These are phyloP conservation scores for Picocystis sp. DNA, from an alignment of 163 green algal species.

Conservation along the genomic window DNA sequence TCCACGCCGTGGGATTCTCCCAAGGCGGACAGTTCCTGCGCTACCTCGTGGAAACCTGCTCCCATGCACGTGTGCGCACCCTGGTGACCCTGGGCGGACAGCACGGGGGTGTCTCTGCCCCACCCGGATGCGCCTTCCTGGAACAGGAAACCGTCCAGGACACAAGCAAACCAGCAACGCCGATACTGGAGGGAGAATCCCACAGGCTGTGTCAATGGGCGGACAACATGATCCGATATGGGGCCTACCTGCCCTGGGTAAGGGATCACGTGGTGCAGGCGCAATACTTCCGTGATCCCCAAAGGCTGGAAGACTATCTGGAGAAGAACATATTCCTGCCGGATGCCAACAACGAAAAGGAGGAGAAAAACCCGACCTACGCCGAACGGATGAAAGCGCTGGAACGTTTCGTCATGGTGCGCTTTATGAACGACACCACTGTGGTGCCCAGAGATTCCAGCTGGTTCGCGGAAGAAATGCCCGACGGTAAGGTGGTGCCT, in stretches of 20 bases:
- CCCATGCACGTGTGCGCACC: constrained; percentile 23
- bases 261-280: constrained; percentile 56
- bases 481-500: constrained; percentile 1
- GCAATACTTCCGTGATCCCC: constrained; percentile 37
- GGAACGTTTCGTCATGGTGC: constrained; percentile 53
- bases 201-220: constrained; percentile 19
- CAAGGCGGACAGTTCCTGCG: constrained; percentile 58
- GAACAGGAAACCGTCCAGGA: neutral
- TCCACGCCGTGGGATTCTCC: constrained; percentile 73
- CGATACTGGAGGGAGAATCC: neutral
- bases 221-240: constrained; percentile 35
- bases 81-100: constrained; percentile 73
- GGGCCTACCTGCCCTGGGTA: constrained; percentile 51
- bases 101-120: constrained; percentile 37
- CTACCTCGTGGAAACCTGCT: constrained; percentile 41
- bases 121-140: constrained; percentile 4
- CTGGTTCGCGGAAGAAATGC: constrained; percentile 36
- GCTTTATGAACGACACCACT: constrained; percentile 50
- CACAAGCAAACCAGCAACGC: neutral
- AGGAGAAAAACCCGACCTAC: constrained; percentile 20
- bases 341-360: constrained; percentile 75
- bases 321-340: constrained; percentile 53
- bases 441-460: constrained; percentile 60
- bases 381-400: constrained; percentile 46
- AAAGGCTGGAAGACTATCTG: constrained; percentile 42